A percentile compares a stretch with the other conserved stretches of the same genome.
Evolutionary conservation across 345 rosid species (phyloP).

Genomic region (Hibiscus trionum): DNA sequence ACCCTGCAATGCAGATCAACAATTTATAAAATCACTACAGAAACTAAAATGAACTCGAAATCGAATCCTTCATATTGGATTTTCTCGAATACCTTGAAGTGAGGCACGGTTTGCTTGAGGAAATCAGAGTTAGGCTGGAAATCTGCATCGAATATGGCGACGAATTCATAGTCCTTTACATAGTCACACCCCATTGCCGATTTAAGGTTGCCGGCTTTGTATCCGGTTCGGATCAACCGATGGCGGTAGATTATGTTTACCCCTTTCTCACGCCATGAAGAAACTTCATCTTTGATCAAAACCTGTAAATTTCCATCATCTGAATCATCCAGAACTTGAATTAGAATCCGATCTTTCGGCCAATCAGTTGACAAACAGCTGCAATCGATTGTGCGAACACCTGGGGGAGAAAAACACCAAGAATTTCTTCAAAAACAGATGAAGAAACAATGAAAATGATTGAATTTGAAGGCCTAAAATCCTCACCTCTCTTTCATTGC

Average conservation of each 20-base stretch:
- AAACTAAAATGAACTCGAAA: neutral
- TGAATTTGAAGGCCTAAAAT: neutral
- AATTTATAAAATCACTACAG: neutral
- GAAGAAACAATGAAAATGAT: neutral
- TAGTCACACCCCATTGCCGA: conserved; percentile 87
- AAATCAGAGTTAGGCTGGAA: conserved; percentile 79
- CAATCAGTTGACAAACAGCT: conserved; percentile 83
- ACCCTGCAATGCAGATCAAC: conserved; percentile 37
- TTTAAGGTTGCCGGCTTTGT: conserved; percentile 86
- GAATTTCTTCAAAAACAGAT: neutral
- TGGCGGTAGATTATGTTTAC: conserved; percentile 76
- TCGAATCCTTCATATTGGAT: neutral
- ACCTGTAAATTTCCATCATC: conserved; percentile 52
- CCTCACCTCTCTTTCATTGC: conserved; percentile 86
- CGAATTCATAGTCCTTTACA: conserved; percentile 72
- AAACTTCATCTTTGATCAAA: conserved; percentile 69
- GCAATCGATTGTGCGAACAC: conserved; percentile 73
- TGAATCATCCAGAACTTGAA: conserved; percentile 88
- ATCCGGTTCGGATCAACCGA: conserved; percentile 74
- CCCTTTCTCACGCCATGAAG: conserved; percentile 63
- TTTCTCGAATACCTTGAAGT: conserved; percentile 49
- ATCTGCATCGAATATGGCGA: conserved; percentile 78
- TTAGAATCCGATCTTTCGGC: conserved; percentile 69
- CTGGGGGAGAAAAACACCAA: conserved; percentile 19
- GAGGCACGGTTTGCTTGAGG: conserved; percentile 69